These are phyloP conservation scores for Baudoinia panamericana DNA, from an alignment of 495 filamentous ascomycete genomes.

Conservation along the genomic window DNA sequence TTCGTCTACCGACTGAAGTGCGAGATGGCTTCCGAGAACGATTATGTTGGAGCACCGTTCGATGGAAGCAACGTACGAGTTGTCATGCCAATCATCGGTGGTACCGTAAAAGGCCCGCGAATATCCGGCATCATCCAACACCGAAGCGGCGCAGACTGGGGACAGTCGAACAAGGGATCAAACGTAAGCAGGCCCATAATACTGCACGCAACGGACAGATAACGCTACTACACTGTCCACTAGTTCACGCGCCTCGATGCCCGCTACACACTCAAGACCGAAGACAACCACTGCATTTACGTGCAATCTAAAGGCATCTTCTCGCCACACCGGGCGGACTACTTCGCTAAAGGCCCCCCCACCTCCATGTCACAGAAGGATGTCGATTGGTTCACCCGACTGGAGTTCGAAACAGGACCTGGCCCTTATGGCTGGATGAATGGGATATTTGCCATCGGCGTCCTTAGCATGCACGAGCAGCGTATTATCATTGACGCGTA, in stretches of 20 bases:
- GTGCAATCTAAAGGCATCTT: background rate
- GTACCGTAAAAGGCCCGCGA: background rate
- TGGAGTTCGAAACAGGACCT: background rate
- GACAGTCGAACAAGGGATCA: background rate
- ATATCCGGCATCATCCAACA: background rate
- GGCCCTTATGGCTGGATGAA: constrained; percentile 1
- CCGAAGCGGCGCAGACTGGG: background rate
- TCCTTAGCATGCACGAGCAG: background rate
- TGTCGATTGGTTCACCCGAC: constrained; percentile 1
- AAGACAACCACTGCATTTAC: background rate
- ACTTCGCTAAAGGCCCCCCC: background rate
- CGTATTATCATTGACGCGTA: constrained; percentile 1
- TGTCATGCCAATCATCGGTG: background rate
- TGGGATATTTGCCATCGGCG: background rate
- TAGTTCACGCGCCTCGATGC: background rate
- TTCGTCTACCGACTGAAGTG: constrained; percentile 2
- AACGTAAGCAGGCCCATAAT: no score
- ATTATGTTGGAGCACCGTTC: background rate
- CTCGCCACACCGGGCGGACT: background rate
- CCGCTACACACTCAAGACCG: constrained; percentile 1
- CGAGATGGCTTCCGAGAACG: background rate
- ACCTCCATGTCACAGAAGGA: background rate
- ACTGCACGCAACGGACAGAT: no score
- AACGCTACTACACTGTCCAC: no score
- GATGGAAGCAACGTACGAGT: background rate